Percentiles rank a stretch among this genome's conserved stretches.
These are phyloP conservation scores for Solanum hybrid DNA, from an alignment of 305 asterid genomes.

Conservation along the genomic window DNA sequence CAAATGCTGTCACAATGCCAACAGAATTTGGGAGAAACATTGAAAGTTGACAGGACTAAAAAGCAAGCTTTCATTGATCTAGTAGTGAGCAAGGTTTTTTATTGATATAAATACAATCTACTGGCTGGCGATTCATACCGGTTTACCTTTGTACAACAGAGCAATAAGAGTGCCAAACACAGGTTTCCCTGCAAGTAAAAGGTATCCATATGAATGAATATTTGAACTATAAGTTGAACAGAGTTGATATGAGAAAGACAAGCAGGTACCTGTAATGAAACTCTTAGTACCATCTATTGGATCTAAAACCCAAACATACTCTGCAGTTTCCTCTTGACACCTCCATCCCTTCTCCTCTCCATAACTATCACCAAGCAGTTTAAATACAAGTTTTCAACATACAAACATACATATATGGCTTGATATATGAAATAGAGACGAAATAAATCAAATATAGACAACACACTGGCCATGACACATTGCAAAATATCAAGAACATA, in stretches of 20 bases:
- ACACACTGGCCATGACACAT: not conserved
- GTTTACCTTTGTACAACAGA: constrained; percentile 69
- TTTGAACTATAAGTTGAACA: not conserved
- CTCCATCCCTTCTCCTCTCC: constrained; percentile 96
- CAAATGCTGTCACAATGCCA: not conserved
- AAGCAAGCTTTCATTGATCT: constrained; percentile 1
- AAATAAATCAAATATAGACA: not conserved
- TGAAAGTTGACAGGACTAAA: not conserved
- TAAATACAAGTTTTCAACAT: not conserved
- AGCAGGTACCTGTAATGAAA: constrained; percentile 66
- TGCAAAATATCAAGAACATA: not conserved
- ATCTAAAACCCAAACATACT: constrained; percentile 93
- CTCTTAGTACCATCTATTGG: constrained; percentile 98
- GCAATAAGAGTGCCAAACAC: constrained; percentile 92
- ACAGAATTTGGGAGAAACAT: not conserved
- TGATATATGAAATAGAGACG: not conserved
- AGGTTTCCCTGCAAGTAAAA: constrained; percentile 57
- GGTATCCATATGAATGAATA: constrained; percentile 11
- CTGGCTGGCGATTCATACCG: constrained; percentile 49
- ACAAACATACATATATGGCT: not conserved
- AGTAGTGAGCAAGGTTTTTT: not conserved
- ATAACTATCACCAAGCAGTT: constrained; percentile 31
- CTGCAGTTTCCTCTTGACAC: constrained; percentile 59
- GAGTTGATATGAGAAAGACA: not conserved
- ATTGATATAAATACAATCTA: not conserved